phyloP scores from a whole-genome alignment of 202 grass and related monocot genomes.

The Alloteropsis angusta region DNA sequence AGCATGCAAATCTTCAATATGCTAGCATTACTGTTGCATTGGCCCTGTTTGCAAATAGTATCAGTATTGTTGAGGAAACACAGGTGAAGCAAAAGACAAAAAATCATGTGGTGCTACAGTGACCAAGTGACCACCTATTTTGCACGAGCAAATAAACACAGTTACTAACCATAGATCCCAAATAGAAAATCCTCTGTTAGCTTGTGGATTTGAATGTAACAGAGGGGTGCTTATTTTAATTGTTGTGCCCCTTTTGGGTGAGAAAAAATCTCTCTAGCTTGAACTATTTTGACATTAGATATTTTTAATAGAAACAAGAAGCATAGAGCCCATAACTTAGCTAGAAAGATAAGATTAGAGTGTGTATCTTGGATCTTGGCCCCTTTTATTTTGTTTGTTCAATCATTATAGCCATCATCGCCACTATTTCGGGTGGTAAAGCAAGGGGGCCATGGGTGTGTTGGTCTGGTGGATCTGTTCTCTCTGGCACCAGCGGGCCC shows the following conservation, averaged over 20 bases:
- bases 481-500: conserved; percentile 38
- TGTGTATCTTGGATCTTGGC: conserved; percentile 22
- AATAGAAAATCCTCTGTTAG: not conserved
- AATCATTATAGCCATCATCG: conserved; percentile 41
- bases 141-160: not conserved
- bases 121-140: not conserved
- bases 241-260: not conserved
- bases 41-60: not conserved
- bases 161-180: not conserved
- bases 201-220: not conserved
- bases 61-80: conserved; percentile 8
- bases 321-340: not conserved
- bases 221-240: not conserved
- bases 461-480: conserved; percentile 53
- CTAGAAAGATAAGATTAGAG: conserved; percentile 21
- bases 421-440: conserved; percentile 30
- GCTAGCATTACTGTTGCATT: not conserved
- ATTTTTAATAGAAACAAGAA: conserved; percentile 7
- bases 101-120: not conserved
- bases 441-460: conserved; percentile 27
- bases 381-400: conserved; percentile 14
- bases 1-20: not conserved
- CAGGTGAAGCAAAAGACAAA: not conserved
- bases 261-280: not conserved
- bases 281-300: not conserved